These are phyloP conservation scores for Ophiostoma sp. DNA, from an alignment of 2,329 filamentous ascomycete genomes.

Conservation along the genomic window DNA sequence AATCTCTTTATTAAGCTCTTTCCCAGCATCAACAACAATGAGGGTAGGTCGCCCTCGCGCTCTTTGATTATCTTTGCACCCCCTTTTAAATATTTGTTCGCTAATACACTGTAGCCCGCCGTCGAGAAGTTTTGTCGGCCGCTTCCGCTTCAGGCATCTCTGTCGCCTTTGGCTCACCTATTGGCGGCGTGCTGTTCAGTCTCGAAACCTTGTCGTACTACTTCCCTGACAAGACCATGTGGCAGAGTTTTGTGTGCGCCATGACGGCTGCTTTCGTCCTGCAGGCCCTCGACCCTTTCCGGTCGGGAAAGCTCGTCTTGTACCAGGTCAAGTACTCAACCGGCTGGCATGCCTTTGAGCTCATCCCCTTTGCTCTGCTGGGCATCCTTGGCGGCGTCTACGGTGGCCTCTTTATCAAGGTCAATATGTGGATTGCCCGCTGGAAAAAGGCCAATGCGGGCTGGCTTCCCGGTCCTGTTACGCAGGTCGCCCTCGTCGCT, in stretches of 20 bases:
- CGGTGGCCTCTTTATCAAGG: conserved; percentile 89
- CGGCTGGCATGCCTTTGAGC: conserved; percentile 92
- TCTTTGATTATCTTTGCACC: not conserved
- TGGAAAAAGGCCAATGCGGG: conserved; percentile 67
- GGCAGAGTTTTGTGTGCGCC: conserved; percentile 98
- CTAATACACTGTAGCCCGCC: conserved; percentile 51
- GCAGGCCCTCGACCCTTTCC: conserved; percentile 90
- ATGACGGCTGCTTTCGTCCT: conserved; percentile 97
- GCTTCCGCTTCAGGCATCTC: conserved; percentile 91
- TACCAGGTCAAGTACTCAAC: conserved; percentile 94
- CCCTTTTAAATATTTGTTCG: not conserved
- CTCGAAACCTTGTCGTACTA: conserved; percentile 98
- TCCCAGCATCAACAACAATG: conserved; percentile 76
- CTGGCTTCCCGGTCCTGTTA: conserved; percentile 70
- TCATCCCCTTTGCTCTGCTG: conserved; percentile 82
- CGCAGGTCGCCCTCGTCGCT: conserved; percentile 78
- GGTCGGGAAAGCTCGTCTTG: conserved; percentile 90
- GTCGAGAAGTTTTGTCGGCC: conserved; percentile 88
- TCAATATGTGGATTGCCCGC: conserved; percentile 82
- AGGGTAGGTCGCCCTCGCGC: conserved; percentile 54
- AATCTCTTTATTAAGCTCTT: conserved; percentile 93
- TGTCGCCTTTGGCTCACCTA: conserved; percentile 89
- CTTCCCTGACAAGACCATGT: conserved; percentile 99
- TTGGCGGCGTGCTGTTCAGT: conserved; percentile 92
- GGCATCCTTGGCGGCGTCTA: conserved; percentile 92